Evolutionary conservation across 2,329 filamentous ascomycete species (phyloP).

Genomic region (Venturia pyrina): DNA sequence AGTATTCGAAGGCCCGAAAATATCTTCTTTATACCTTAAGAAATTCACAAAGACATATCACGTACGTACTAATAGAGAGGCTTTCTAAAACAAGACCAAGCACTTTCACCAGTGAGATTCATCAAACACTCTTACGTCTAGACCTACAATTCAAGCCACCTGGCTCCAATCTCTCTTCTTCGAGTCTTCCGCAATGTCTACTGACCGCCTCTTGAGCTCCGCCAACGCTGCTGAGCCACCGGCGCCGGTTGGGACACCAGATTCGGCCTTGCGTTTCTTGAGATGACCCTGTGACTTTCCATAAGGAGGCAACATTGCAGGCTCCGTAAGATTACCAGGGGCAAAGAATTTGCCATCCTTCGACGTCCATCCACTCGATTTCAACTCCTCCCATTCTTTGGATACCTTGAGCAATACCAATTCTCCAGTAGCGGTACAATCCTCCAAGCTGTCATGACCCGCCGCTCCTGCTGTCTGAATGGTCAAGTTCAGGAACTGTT

Average conservation of each 20-base stretch:
- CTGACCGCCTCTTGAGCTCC: neutral
- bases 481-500: constrained; percentile 56
- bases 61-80: too few species aligned
- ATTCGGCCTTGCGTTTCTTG: constrained; percentile 4
- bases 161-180: neutral
- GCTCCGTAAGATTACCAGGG: constrained; percentile 13
- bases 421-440: constrained; percentile 81
- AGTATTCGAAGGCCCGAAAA: too few species aligned
- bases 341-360: constrained; percentile 22
- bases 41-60: too few species aligned
- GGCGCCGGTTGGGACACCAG: neutral
- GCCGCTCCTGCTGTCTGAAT: constrained; percentile 62
- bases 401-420: constrained; percentile 63
- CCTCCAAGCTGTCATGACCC: constrained; percentile 89
- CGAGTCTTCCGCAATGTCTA: neutral
- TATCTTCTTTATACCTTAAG: too few species aligned
- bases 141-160: neutral
- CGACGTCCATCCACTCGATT: constrained; percentile 54
- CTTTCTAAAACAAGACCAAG: too few species aligned
- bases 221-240: neutral
- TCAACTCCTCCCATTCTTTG: constrained; percentile 59
- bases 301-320: constrained; percentile 1
- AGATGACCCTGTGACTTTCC: neutral
- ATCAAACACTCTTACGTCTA: neutral
- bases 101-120: too few species aligned